A percentile compares a stretch with the other conserved stretches of the same genome.
Evolutionary conservation across 257 asterid species (phyloP).

Genomic region (Misopates orontium): DNA sequence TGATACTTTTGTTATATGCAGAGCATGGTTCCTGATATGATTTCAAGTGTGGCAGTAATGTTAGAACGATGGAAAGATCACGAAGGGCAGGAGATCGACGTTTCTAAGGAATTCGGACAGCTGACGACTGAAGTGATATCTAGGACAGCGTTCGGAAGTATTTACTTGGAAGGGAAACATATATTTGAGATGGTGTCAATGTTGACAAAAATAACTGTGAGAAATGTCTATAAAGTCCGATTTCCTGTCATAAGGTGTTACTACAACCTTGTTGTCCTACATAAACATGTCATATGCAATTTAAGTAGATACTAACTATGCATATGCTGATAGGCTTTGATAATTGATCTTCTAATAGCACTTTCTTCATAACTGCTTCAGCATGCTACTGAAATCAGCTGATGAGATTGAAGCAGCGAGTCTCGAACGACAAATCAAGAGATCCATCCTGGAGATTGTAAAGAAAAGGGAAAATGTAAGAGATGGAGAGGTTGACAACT

Average conservation of each 20-base stretch:
- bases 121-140: constrained; percentile 58
- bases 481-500: constrained; percentile 24
- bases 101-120: constrained; percentile 41
- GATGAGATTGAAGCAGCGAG: constrained; percentile 66
- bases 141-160: constrained; percentile 54
- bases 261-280: no score
- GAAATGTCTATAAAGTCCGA: constrained; percentile 33
- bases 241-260: constrained; percentile 37
- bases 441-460: constrained; percentile 45
- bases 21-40: constrained; percentile 52
- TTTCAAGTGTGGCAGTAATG: constrained; percentile 39
- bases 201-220: constrained; percentile 33
- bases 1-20: constrained; percentile 9
- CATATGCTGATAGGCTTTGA: no score
- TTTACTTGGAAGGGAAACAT: constrained; percentile 45
- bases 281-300: no score
- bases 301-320: no score
- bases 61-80: constrained; percentile 37
- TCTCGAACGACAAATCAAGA: constrained; percentile 46
- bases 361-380: constrained; percentile 5
- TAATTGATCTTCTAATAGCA: not conserved
- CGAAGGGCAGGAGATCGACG: constrained; percentile 49
- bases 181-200: constrained; percentile 47
- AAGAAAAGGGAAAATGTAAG: constrained; percentile 37
- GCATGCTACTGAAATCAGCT: constrained; percentile 35